Conservation (phyloP, 441 rosid species). For the Arabidopsis hybrid region DNA sequence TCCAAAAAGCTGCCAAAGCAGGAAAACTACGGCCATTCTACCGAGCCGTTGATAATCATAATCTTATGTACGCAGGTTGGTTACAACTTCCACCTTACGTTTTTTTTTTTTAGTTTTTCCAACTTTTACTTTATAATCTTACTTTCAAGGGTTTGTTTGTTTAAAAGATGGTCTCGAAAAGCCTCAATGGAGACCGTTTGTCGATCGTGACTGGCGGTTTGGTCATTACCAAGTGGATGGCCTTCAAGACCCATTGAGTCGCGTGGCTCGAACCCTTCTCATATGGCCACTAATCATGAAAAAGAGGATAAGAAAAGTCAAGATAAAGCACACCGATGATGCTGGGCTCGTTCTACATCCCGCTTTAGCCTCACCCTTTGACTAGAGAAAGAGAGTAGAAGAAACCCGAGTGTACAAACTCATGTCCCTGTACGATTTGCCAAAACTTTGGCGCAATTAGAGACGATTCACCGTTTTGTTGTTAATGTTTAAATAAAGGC, state of each 20-base stretch:
- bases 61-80: conserved; percentile 96
- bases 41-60: conserved; percentile 69
- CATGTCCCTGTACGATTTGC: conserved; percentile 35
- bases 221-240: conserved; percentile 98
- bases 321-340: conserved; percentile 51
- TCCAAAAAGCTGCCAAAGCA: conserved; percentile 68
- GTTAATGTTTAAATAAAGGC: conserved; percentile 15
- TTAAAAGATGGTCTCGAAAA: conserved; percentile 80
- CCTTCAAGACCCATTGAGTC: conserved; percentile 88
- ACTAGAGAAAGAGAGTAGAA: conserved; percentile 36
- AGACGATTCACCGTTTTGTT: conserved; percentile 30
- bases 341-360: conserved; percentile 58
- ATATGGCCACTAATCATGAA: conserved; percentile 53
- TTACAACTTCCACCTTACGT: conserved; percentile 20
- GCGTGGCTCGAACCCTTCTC: conserved; percentile 58
- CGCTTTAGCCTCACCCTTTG: conserved; percentile 29
- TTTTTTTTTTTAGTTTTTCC: not conserved
- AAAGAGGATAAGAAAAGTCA: conserved; percentile 51
- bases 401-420: conserved; percentile 3
- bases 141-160: conserved; percentile 13
- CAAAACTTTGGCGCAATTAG: conserved; percentile 26
- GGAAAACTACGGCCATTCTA: conserved; percentile 77
- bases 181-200: conserved; percentile 62
- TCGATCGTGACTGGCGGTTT: conserved; percentile 91
- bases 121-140: conserved; percentile 9